Percentiles rank a stretch among this genome's conserved stretches.
Conservation (phyloP, 257 asterid species). For the Echium plantagineum region DNA sequence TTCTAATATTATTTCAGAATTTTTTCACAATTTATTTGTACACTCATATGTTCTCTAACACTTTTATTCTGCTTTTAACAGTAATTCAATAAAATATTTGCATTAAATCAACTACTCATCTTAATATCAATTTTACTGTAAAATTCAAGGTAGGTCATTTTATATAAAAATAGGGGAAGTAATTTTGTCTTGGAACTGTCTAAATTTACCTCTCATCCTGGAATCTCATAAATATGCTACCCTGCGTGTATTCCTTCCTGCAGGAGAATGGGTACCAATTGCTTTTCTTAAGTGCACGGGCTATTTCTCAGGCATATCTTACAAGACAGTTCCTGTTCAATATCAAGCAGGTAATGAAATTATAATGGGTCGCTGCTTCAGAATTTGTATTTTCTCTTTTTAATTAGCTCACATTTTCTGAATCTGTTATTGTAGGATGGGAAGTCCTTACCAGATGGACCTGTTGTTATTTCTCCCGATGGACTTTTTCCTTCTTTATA, state of each 20-base stretch:
- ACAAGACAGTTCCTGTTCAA: conserved; percentile 76
- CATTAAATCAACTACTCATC: too few species aligned
- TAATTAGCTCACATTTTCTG: neutral
- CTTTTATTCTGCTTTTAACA: neutral
- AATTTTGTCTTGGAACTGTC: neutral
- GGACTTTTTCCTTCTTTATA: conserved; percentile 95
- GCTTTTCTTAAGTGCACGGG: conserved; percentile 91
- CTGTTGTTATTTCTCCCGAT: conserved; percentile 93
- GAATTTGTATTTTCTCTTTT: neutral
- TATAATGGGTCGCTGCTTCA: neutral
- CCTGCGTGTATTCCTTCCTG: conserved; percentile 21
- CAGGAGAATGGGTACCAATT: conserved; percentile 97
- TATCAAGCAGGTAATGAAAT: conserved; percentile 66
- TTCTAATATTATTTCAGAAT: too few species aligned
- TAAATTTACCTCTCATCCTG: neutral
- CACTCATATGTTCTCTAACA: neutral
- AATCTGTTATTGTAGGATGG: conserved; percentile 51
- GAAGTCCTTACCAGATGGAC: conserved; percentile 89
- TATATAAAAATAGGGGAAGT: neutral
- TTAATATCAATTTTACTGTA: too few species aligned
- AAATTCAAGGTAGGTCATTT: neutral
- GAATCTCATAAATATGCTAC: neutral
- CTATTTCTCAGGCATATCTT: conserved; percentile 80
- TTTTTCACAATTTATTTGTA: too few species aligned
- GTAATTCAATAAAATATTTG: too few species aligned